Percentiles rank a stretch among this genome's conserved stretches.
phyloP scores from a whole-genome alignment of 1,139 yeast genomes.

The Neolecta irregularis region DNA sequence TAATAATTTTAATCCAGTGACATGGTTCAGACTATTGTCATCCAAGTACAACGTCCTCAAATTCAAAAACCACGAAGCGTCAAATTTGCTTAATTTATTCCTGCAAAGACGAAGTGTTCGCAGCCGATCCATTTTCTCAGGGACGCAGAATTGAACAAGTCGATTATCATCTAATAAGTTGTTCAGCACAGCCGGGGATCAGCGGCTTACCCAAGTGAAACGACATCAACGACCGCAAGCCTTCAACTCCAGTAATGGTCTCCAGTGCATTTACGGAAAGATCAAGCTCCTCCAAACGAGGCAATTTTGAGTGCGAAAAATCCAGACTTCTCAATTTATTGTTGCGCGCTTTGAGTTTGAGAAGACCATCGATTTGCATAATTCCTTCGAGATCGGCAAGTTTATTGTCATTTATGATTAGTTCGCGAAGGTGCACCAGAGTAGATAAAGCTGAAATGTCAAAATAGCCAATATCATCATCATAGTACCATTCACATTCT shows the following conservation, averaged over 20 bases:
- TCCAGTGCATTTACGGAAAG: conserved; percentile 20
- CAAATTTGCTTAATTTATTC: conserved; percentile 13
- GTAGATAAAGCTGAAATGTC: conserved; percentile 21
- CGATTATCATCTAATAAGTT: conserved; percentile 11
- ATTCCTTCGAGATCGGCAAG: conserved; percentile 21
- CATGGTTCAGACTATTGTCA: conserved; percentile 17
- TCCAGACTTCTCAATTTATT: conserved; percentile 19
- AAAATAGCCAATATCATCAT: background rate
- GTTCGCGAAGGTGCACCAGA: conserved; percentile 21
- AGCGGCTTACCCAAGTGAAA: conserved; percentile 13
- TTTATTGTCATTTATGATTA: conserved; percentile 21
- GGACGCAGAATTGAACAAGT: conserved; percentile 10
- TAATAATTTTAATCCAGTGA: conserved; percentile 13
- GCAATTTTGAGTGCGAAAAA: conserved; percentile 11
- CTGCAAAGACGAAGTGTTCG: conserved; percentile 14
- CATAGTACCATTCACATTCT: conserved; percentile 17
- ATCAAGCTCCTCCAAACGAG: conserved; percentile 19
- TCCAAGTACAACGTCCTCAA: conserved; percentile 19
- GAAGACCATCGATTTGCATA: conserved; percentile 21
- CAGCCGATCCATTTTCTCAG: conserved; percentile 12
- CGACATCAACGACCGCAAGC: conserved; percentile 12
- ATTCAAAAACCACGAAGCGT: conserved; percentile 15
- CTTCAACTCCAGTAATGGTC: conserved; percentile 18
- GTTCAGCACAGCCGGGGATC: background rate
- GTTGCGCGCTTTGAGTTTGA: conserved; percentile 19